Conservation (phyloP, 768 basidiomycete genomes). For the Amanita rimosa region DNA sequence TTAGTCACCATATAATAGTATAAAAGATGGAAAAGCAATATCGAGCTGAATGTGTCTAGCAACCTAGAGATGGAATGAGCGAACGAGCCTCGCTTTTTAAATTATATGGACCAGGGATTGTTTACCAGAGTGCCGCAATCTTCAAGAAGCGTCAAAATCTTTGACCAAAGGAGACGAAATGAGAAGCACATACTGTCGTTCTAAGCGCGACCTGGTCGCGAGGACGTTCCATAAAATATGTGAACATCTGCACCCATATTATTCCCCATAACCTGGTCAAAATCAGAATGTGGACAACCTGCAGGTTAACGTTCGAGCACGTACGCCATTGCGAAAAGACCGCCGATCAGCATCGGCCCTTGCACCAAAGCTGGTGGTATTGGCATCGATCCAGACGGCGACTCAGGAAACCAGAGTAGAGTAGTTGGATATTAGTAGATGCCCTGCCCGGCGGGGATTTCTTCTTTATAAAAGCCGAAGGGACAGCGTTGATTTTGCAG, state of each 20-base stretch:
- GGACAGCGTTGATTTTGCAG: no score
- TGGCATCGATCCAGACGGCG: no score
- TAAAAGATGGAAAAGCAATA: no score
- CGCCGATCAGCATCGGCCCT: constrained; percentile 44
- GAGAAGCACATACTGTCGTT: background rate
- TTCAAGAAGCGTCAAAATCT: background rate
- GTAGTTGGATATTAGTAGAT: no score
- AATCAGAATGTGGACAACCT: no score
- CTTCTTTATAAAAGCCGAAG: no score
- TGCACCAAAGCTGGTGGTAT: constrained; percentile 29
- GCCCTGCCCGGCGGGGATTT: no score
- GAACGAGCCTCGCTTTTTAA: no score
- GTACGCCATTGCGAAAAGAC: constrained; percentile 39
- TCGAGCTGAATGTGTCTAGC: no score
- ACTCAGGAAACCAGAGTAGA: no score
- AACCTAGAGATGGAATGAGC: no score
- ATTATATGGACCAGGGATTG: background rate
- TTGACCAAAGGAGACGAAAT: background rate
- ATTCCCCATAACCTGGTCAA: constrained; percentile 40
- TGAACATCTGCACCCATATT: constrained; percentile 41
- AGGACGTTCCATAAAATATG: constrained; percentile 31
- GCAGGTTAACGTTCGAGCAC: constrained; percentile 7
- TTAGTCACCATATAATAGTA: constrained; percentile 50
- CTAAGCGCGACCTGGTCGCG: constrained; percentile 16
- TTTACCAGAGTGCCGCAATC: constrained; percentile 2